Percentiles rank a stretch among this genome's conserved stretches.
phyloP scores from a whole-genome alignment of 148 eudicot genomes.

The Rhododendron simsii region DNA sequence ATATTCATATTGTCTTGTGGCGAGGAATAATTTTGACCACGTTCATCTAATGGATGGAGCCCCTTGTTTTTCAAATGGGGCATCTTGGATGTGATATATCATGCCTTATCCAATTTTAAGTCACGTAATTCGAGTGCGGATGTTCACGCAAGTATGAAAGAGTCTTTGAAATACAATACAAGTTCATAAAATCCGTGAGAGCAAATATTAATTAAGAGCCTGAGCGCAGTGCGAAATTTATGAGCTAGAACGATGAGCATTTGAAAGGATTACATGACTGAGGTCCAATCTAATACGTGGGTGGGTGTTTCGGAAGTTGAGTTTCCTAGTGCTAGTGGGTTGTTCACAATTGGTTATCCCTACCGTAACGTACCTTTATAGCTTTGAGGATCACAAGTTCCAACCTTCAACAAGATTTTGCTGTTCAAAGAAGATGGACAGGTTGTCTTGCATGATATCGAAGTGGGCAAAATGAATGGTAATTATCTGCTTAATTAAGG shows the following conservation, averaged over 20 bases:
- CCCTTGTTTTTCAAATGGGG: neutral
- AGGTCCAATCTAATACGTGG: neutral
- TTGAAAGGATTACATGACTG: too few relatives aligned
- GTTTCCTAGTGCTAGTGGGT: neutral
- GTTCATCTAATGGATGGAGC: neutral
- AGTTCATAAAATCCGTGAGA: neutral
- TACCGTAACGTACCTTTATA: neutral
- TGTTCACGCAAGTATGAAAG: too few relatives aligned
- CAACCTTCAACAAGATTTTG: slow-evolving; percentile 1
- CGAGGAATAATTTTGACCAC: neutral
- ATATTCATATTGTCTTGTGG: neutral
- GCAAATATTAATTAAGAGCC: too few relatives aligned
- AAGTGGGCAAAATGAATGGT: slow-evolving; percentile 2
- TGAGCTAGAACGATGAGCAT: too few relatives aligned
- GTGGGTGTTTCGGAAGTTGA: neutral
- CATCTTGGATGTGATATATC: neutral
- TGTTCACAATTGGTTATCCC: neutral
- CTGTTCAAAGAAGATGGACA: neutral
- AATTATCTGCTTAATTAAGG: neutral
- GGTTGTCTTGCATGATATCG: slow-evolving; percentile 3
- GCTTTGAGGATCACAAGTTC: neutral
- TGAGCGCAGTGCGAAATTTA: too few relatives aligned
- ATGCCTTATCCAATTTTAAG: neutral
- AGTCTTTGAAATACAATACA: too few relatives aligned
- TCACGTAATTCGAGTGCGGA: neutral